These are phyloP conservation scores for Margaritispora aquatica DNA, from an alignment of 495 filamentous ascomycete genomes.

Conservation along the genomic window DNA sequence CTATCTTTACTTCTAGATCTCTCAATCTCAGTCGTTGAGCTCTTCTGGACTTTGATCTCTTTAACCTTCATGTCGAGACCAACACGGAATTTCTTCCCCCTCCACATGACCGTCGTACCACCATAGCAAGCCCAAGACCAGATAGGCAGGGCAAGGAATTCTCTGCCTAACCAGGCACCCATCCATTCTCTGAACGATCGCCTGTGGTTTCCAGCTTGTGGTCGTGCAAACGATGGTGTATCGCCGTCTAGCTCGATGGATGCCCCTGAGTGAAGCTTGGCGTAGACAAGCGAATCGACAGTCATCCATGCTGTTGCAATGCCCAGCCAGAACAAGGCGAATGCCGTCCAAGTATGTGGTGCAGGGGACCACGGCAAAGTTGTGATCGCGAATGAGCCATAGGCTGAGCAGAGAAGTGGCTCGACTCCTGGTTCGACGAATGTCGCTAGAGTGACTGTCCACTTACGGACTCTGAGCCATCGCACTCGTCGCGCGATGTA, in stretches of 20 bases:
- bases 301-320: constrained; percentile 65
- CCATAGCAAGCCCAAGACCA: constrained; percentile 83
- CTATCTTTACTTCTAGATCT: constrained; percentile 21
- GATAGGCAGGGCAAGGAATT: constrained; percentile 75
- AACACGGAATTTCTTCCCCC: constrained; percentile 76
- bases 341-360: constrained; percentile 60
- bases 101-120: constrained; percentile 79
- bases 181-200: constrained; percentile 66
- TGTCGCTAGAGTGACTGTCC: constrained; percentile 82
- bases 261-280: constrained; percentile 60
- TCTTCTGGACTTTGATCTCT: constrained; percentile 25
- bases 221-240: constrained; percentile 66
- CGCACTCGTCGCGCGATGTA: constrained; percentile 81
- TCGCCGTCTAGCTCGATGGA: constrained; percentile 66
- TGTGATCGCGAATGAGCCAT: constrained; percentile 73
- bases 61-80: constrained; percentile 76
- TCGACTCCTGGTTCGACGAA: constrained; percentile 94
- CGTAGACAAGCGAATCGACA: constrained; percentile 68
- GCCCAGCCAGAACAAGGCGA: constrained; percentile 57
- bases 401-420: constrained; percentile 72
- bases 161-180: constrained; percentile 77
- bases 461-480: constrained; percentile 93
- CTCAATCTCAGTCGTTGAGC: constrained; percentile 4
- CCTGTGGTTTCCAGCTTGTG: constrained; percentile 34
- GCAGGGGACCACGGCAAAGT: constrained; percentile 58